Evolutionary conservation across 2,329 filamentous ascomycete genomes (phyloP).

Genomic region (Alternaria rosae): DNA sequence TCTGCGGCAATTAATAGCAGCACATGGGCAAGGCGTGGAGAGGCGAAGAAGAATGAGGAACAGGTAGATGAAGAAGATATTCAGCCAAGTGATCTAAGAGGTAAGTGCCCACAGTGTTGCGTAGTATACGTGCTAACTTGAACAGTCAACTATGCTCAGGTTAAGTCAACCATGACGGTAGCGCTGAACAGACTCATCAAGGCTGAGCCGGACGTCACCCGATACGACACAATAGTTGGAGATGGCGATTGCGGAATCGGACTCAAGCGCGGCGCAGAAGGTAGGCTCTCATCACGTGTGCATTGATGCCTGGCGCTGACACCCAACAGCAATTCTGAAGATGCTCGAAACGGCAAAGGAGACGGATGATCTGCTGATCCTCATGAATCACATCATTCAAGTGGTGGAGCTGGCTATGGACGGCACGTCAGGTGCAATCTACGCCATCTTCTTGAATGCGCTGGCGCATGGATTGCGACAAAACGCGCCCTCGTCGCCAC

Average conservation of each 20-base stretch:
- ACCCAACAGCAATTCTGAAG: slow-evolving; percentile 50
- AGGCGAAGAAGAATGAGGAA: slow-evolving; percentile 53
- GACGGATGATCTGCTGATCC: slow-evolving; percentile 65
- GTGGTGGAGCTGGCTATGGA: slow-evolving; percentile 76
- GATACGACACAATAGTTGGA: slow-evolving; percentile 80
- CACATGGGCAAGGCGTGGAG: slow-evolving; percentile 64
- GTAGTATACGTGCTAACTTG: slow-evolving; percentile 15
- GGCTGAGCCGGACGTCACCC: slow-evolving; percentile 71
- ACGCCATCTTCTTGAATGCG: slow-evolving; percentile 89
- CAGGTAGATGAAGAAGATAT: slow-evolving; percentile 53
- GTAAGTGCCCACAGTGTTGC: slow-evolving; percentile 45
- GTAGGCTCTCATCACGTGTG: slow-evolving; percentile 47
- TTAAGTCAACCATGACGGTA: slow-evolving; percentile 61
- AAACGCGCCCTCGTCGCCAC: slow-evolving; percentile 58
- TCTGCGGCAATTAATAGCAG: slow-evolving; percentile 64
- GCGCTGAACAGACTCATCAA: slow-evolving; percentile 69
- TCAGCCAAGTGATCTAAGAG: slow-evolving; percentile 61
- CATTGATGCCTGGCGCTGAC: slow-evolving; percentile 32
- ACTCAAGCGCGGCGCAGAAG: slow-evolving; percentile 85
- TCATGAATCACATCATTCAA: slow-evolving; percentile 66
- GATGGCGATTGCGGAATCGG: slow-evolving; percentile 92
- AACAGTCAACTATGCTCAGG: slow-evolving; percentile 59
- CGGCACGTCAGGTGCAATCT: slow-evolving; percentile 77
- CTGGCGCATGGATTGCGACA: slow-evolving; percentile 72
- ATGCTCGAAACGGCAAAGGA: slow-evolving; percentile 53